Evolutionary conservation across 306 rosid genomes (phyloP).

Genomic region (Canavalia gladiata): DNA sequence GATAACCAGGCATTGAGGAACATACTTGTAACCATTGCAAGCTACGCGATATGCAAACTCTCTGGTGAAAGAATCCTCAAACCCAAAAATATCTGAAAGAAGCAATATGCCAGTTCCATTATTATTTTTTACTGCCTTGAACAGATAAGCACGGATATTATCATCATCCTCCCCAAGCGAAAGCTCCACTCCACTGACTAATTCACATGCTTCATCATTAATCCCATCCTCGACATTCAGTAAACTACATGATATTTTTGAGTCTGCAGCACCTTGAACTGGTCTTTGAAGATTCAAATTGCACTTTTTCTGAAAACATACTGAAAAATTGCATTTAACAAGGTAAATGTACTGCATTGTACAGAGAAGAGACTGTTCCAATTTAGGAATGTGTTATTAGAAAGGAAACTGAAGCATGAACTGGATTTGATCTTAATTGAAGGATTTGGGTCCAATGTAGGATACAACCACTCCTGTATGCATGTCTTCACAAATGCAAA

Average conservation of each 20-base stretch:
- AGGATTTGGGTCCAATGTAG: slow-evolving; percentile 13
- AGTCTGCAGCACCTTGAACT: slow-evolving; percentile 33
- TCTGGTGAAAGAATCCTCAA: slow-evolving; percentile 74
- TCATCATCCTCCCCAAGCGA: slow-evolving; percentile 70
- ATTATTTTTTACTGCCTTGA: slow-evolving; percentile 83
- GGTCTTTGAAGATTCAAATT: slow-evolving; percentile 48
- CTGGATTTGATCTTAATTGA: not conserved
- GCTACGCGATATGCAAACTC: slow-evolving; percentile 86
- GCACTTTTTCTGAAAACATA: slow-evolving; percentile 64
- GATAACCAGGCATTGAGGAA: slow-evolving; percentile 34
- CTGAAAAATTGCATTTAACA: slow-evolving; percentile 67
- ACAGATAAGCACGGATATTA: slow-evolving; percentile 67
- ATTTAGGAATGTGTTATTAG: not conserved
- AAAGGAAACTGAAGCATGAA: not conserved
- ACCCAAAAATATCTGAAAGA: slow-evolving; percentile 76
- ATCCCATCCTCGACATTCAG: slow-evolving; percentile 55
- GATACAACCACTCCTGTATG: slow-evolving; percentile 7
- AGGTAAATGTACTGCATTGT: not conserved
- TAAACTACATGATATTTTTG: slow-evolving; percentile 59
- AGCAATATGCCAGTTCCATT: slow-evolving; percentile 80
- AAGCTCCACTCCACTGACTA: slow-evolving; percentile 79
- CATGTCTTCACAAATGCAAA: not conserved
- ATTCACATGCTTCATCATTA: slow-evolving; percentile 78
- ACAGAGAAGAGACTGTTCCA: not conserved
- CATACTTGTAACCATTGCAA: slow-evolving; percentile 88